Conservation (phyloP, 2,329 filamentous ascomycete species). For the Rhinocladiella mackenziei region DNA sequence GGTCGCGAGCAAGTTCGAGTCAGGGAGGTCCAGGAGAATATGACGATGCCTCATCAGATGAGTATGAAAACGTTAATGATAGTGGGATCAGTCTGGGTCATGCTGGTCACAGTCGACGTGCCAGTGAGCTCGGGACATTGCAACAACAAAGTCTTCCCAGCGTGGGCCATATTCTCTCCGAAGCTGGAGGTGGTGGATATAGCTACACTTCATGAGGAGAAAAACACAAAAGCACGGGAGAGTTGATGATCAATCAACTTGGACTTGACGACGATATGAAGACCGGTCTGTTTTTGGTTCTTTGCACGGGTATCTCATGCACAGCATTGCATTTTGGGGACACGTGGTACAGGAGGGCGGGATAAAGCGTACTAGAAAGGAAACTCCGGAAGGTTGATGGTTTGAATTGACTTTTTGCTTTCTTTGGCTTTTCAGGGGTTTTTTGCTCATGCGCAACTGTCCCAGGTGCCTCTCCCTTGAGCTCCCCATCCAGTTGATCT, state of each 20-base stretch:
- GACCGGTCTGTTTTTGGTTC: no score
- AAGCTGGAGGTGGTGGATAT: constrained; percentile 9
- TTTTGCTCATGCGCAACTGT: no score
- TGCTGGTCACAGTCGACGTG: constrained; percentile 20
- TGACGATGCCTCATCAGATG: constrained; percentile 9
- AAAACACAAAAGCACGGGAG: background rate
- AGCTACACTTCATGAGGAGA: constrained; percentile 8
- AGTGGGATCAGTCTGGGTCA: constrained; percentile 26
- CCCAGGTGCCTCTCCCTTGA: constrained; percentile 5
- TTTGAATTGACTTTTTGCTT: no score
- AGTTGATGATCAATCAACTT: background rate
- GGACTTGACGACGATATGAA: constrained; percentile 8
- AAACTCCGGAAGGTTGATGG: no score
- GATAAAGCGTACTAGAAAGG: no score
- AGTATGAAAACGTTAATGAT: constrained; percentile 27
- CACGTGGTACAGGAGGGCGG: no score
- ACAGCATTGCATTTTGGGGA: constrained; percentile 2
- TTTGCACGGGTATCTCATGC: no score
- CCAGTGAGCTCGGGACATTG: constrained; percentile 14
- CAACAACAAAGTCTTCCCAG: constrained; percentile 18
- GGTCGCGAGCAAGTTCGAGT: constrained; percentile 24
- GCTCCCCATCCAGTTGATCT: no score
- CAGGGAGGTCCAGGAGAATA: constrained; percentile 14
- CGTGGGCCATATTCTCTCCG: constrained; percentile 15
- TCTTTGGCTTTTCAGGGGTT: no score